Evolutionary conservation across 176 grass and related monocot species (phyloP).

Genomic region (Chrysopogon serrulatus): DNA sequence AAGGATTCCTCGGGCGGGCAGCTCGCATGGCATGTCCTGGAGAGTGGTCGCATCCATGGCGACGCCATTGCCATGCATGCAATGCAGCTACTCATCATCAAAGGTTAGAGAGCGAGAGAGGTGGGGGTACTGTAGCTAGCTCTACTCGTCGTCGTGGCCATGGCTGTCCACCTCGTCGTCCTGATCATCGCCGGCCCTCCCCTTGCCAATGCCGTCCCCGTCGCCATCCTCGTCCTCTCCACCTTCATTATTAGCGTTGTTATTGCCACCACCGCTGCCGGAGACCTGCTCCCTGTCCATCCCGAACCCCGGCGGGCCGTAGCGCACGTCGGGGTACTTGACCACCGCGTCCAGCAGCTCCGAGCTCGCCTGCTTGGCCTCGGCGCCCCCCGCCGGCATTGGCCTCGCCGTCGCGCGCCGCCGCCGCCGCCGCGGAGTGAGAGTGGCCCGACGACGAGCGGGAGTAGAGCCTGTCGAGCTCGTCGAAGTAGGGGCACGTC

Average conservation of each 20-base stretch:
- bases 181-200: not conserved
- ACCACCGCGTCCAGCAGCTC: conserved; percentile 82
- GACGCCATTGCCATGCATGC: not conserved
- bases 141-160: conserved; percentile 26
- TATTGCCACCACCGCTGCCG: not conserved
- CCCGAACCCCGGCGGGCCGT: conserved; percentile 22
- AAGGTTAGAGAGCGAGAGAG: not conserved
- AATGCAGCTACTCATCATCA: not conserved
- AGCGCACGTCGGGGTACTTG: conserved; percentile 51
- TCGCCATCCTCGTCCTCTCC: conserved; percentile 12
- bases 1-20: not conserved
- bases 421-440: not conserved
- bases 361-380: conserved; percentile 30
- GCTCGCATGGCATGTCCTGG: not conserved
- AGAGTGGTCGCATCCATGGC: not conserved
- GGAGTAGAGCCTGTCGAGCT: conserved; percentile 82
- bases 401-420: not conserved
- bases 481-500: conserved; percentile 87
- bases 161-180: conserved; percentile 53
- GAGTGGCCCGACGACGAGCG: conserved; percentile 1
- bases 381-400: not conserved
- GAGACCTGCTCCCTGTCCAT: conserved; percentile 16
- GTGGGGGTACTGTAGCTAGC: not conserved
- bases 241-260: not conserved
- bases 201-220: not conserved